These are phyloP conservation scores for Cyclotella baltica DNA, from an alignment of 108 stramenopile species.

Conservation along the genomic window DNA sequence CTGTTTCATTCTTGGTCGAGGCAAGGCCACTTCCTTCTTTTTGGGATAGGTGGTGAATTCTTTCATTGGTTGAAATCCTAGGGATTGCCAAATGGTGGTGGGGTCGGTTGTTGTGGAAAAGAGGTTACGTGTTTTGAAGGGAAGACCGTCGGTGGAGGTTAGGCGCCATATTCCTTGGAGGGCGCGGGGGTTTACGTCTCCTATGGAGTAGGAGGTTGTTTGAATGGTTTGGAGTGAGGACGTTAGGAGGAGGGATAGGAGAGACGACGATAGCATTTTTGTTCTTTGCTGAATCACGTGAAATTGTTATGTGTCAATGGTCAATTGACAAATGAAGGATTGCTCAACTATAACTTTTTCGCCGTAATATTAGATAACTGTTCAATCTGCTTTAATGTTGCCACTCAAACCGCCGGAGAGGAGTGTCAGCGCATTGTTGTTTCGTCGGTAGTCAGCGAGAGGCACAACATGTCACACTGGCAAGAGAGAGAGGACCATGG, in stretches of 20 bases:
- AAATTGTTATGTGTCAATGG: background rate
- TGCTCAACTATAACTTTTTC: no score
- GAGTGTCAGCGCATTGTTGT: no score
- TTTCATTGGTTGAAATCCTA: conserved; percentile 63
- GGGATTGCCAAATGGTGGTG: conserved; percentile 25
- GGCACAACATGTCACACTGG: background rate
- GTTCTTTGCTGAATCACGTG: background rate
- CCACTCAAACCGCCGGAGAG: background rate
- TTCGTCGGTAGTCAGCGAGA: background rate
- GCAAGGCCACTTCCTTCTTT: conserved; percentile 16
- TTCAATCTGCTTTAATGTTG: no score
- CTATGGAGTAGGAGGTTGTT: conserved; percentile 51
- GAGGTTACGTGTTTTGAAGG: conserved; percentile 46
- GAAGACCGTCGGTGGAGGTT: conserved; percentile 53
- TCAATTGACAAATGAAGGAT: no score
- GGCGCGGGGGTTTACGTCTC: conserved; percentile 68
- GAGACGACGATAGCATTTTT: background rate
- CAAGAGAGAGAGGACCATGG: background rate
- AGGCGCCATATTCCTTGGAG: conserved; percentile 81
- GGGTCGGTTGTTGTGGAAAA: conserved; percentile 34
- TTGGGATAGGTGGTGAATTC: conserved; percentile 85
- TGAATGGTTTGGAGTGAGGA: background rate
- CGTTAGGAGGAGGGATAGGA: background rate
- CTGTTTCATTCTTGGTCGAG: conserved; percentile 27
- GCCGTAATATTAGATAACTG: no score